These are phyloP conservation scores for Martiniozyma asiatica DNA, from an alignment of 1,139 yeast species.

Conservation along the genomic window DNA sequence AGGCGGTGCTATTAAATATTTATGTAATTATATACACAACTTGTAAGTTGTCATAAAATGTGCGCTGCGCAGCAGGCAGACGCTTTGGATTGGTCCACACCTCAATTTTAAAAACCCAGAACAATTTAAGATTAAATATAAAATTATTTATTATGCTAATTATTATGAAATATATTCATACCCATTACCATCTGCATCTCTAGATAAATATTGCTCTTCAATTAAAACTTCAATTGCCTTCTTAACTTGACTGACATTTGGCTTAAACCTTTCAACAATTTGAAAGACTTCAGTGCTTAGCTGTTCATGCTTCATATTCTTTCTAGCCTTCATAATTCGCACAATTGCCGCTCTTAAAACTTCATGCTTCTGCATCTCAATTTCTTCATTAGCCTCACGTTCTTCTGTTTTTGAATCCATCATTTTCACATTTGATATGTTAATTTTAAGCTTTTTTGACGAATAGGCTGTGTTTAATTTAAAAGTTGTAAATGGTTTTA, in stretches of 20 bases:
- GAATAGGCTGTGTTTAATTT: slow-evolving; percentile 73
- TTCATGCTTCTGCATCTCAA: slow-evolving; percentile 77
- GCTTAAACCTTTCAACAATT: slow-evolving; percentile 78
- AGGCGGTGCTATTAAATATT: too few relatives aligned
- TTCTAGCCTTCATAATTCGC: slow-evolving; percentile 91
- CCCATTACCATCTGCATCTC: slow-evolving; percentile 52
- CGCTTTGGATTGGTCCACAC: too few relatives aligned
- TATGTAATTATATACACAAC: too few relatives aligned
- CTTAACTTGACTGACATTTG: slow-evolving; percentile 77
- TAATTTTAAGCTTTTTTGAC: slow-evolving; percentile 74
- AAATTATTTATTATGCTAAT: too few relatives aligned
- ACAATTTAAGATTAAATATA: too few relatives aligned
- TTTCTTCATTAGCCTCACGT: slow-evolving; percentile 73
- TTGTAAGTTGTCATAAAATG: too few relatives aligned
- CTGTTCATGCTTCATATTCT: slow-evolving; percentile 64
- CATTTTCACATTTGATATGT: slow-evolving; percentile 63
- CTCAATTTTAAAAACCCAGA: too few relatives aligned
- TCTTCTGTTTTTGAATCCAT: slow-evolving; percentile 66
- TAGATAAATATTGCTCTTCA: slow-evolving; percentile 73
- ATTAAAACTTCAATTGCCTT: slow-evolving; percentile 75
- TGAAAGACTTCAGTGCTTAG: slow-evolving; percentile 82
- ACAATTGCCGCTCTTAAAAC: slow-evolving; percentile 89
- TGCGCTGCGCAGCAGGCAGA: too few relatives aligned
- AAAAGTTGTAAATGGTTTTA: slow-evolving; percentile 46
- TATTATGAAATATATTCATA: slow-evolving; percentile 70